A percentile compares a stretch with the other conserved stretches of the same genome.
Conservation (phyloP, 1,284 basidiomycete genomes). For the Trichosporon asahii region DNA sequence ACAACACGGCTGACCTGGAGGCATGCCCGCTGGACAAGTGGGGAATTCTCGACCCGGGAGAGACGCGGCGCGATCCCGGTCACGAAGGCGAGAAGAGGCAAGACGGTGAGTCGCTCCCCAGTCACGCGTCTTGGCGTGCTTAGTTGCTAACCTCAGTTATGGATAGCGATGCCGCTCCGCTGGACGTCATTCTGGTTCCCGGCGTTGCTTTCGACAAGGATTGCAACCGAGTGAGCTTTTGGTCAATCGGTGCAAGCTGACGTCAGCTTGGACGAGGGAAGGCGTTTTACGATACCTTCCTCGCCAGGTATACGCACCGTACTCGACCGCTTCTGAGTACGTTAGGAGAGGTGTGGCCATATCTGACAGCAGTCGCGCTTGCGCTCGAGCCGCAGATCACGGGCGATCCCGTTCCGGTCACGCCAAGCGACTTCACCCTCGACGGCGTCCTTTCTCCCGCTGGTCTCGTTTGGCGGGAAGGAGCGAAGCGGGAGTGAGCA, state of each 20-base stretch:
- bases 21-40: constrained; percentile 47
- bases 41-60: constrained; percentile 50
- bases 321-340: constrained; percentile 41
- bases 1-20: constrained; percentile 38
- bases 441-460: constrained; percentile 43
- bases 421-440: constrained; percentile 37
- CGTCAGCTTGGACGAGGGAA: constrained; percentile 50
- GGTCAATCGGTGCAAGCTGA: background rate
- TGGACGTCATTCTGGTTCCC: constrained; percentile 49
- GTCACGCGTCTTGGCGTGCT: background rate
- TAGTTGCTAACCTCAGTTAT: constrained; percentile 24
- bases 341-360: no score
- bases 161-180: constrained; percentile 23
- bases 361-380: constrained; percentile 40
- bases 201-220: constrained; percentile 49
- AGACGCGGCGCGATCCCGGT: constrained; percentile 27
- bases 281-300: constrained; percentile 49
- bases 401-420: constrained; percentile 36
- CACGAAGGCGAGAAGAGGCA: constrained; percentile 29
- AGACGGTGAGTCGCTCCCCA: constrained; percentile 35
- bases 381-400: constrained; percentile 45
- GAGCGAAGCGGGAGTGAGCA: background rate
- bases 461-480: constrained; percentile 35
- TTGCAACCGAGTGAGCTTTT: constrained; percentile 42
- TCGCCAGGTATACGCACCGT: constrained; percentile 33